These are phyloP conservation scores for Vanderwaltozyma verrucispora DNA, from an alignment of 805 yeast genomes.

Conservation along the genomic window DNA sequence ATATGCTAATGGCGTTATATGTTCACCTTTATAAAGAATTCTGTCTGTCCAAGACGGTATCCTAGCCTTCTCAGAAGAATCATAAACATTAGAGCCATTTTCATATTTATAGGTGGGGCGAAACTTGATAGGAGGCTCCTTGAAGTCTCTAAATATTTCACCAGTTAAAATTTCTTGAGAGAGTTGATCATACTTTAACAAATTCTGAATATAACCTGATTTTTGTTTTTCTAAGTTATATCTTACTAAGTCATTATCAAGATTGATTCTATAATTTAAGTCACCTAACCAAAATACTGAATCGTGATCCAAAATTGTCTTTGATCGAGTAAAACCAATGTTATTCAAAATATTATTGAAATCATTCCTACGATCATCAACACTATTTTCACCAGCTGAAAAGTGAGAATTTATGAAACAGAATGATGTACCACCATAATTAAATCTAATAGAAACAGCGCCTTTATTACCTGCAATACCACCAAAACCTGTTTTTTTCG, in stretches of 20 bases:
- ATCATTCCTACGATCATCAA: slow-evolving; percentile 79
- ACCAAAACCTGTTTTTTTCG: slow-evolving; percentile 89
- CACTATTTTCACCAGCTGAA: slow-evolving; percentile 81
- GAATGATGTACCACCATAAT: slow-evolving; percentile 67
- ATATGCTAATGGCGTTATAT: slow-evolving; percentile 54
- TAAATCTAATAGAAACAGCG: slow-evolving; percentile 84
- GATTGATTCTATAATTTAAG: slow-evolving; percentile 68
- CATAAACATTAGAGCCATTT: slow-evolving; percentile 70
- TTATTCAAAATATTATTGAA: slow-evolving; percentile 67
- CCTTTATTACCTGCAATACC: slow-evolving; percentile 98
- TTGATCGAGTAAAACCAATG: slow-evolving; percentile 66
- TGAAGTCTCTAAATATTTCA: slow-evolving; percentile 62
- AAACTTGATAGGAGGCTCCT: slow-evolving; percentile 67
- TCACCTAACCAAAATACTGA: slow-evolving; percentile 92
- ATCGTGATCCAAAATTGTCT: slow-evolving; percentile 73
- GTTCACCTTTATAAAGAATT: slow-evolving; percentile 52
- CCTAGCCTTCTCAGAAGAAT: slow-evolving; percentile 83
- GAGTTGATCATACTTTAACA: slow-evolving; percentile 72
- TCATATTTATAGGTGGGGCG: slow-evolving; percentile 91
- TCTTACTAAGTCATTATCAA: slow-evolving; percentile 67
- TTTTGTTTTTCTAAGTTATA: slow-evolving; percentile 38
- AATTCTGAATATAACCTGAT: slow-evolving; percentile 27
- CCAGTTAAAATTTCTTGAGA: slow-evolving; percentile 59
- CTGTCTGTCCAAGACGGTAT: slow-evolving; percentile 97
- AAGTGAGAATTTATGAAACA: slow-evolving; percentile 85